Conservation (phyloP, 257 asterid species). For the Solanum pimpinellifolium region DNA sequence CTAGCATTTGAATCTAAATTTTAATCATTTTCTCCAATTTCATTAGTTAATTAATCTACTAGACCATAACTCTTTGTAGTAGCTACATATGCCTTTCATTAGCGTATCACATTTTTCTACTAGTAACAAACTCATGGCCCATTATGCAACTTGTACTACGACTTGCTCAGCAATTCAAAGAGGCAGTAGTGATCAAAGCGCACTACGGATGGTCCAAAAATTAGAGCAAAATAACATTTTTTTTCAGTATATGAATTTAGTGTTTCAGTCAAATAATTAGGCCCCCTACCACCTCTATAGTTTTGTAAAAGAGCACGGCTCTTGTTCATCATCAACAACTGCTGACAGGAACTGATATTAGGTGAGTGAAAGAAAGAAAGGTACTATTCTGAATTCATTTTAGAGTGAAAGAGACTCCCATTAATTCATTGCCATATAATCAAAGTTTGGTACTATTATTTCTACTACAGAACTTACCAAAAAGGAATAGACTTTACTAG, state of each 20-base stretch:
- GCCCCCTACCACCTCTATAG: not conserved
- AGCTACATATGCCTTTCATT: not conserved
- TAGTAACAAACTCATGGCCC: not conserved
- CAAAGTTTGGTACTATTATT: not conserved
- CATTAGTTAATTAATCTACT: not conserved
- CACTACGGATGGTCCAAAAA: not conserved
- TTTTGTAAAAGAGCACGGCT: not conserved
- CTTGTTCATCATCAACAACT: not conserved
- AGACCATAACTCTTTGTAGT: not conserved
- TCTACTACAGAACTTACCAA: not conserved
- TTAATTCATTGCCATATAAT: not conserved
- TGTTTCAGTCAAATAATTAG: not conserved
- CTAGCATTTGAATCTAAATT: not conserved
- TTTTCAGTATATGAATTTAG: not conserved
- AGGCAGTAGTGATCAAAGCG: not conserved
- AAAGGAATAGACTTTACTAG: not conserved
- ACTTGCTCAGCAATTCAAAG: not conserved
- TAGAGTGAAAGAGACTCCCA: slow-evolving; percentile 14
- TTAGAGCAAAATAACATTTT: not conserved
- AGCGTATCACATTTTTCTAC: not conserved
- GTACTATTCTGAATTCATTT: not conserved
- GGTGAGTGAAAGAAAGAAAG: not conserved
- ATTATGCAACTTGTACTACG: not conserved
- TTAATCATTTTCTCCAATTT: not conserved
- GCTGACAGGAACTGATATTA: not conserved